Evolutionary conservation across 2,329 filamentous ascomycete genomes (phyloP).

Genomic region (Cladosporium sp.): DNA sequence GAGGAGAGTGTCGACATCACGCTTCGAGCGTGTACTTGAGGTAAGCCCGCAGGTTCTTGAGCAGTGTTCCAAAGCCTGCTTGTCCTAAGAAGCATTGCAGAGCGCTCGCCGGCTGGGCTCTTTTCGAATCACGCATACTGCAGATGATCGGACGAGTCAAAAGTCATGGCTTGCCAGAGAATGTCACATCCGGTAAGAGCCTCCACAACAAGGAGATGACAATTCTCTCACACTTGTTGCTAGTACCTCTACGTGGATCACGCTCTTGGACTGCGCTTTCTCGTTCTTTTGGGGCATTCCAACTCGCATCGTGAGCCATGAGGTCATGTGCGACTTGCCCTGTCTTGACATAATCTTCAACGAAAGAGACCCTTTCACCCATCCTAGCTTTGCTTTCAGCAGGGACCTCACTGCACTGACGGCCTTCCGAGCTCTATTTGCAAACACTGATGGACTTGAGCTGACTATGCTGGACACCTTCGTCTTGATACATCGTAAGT

Average conservation of each 20-base stretch:
- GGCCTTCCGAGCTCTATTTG: slow-evolving; percentile 11
- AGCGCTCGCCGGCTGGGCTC: neutral
- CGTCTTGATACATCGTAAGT: slow-evolving; percentile 13
- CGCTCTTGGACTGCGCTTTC: slow-evolving; percentile 15
- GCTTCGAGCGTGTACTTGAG: neutral
- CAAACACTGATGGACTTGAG: neutral
- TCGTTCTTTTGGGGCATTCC: slow-evolving; percentile 16
- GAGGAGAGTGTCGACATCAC: neutral
- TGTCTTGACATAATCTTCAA: slow-evolving; percentile 12
- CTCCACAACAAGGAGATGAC: neutral
- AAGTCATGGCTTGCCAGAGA: slow-evolving; percentile 14
- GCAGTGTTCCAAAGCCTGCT: too few relatives aligned
- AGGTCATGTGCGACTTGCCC: slow-evolving; percentile 14
- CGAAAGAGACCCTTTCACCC: slow-evolving; percentile 14
- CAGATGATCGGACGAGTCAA: slow-evolving; percentile 13
- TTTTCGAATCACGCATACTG: slow-evolving; percentile 6
- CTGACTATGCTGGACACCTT: slow-evolving; percentile 18
- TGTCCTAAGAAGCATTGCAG: neutral
- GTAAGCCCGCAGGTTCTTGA: neutral
- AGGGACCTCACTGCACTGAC: neutral
- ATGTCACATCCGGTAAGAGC: slow-evolving; percentile 10
- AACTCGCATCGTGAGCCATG: slow-evolving; percentile 9
- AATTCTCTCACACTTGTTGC: neutral
- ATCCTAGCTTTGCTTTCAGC: slow-evolving; percentile 12
- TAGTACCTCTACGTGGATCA: slow-evolving; percentile 12